Percentiles rank a stretch among this genome's conserved stretches.
These are phyloP conservation scores for Debaryomyces subglobosus DNA, from an alignment of 1,139 yeast genomes.

Conservation along the genomic window DNA sequence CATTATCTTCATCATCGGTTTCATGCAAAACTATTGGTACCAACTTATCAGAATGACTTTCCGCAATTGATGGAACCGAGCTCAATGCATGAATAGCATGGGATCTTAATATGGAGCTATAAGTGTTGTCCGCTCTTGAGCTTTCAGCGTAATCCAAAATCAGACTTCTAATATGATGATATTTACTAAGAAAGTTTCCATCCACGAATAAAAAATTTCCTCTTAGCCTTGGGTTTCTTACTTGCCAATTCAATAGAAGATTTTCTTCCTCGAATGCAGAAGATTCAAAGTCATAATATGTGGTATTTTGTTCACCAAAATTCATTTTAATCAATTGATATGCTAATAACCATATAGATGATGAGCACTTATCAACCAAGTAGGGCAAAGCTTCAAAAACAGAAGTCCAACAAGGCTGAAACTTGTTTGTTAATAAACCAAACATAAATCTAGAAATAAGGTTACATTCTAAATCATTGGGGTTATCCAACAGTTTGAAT, in stretches of 20 bases:
- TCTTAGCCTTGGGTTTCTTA: constrained; percentile 33
- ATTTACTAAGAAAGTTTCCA: constrained; percentile 24
- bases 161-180: constrained; percentile 27
- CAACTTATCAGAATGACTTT: constrained; percentile 55
- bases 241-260: constrained; percentile 30
- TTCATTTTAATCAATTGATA: constrained; percentile 41
- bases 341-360: constrained; percentile 60
- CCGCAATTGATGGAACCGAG: constrained; percentile 67
- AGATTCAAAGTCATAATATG: constrained; percentile 25
- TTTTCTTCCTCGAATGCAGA: constrained; percentile 25
- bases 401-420: constrained; percentile 86
- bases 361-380: constrained; percentile 47
- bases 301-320: constrained; percentile 23
- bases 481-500: constrained; percentile 43
- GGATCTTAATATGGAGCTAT: constrained; percentile 44
- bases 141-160: constrained; percentile 38
- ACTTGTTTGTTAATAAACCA: constrained; percentile 74
- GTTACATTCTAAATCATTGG: constrained; percentile 34
- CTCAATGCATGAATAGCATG: constrained; percentile 55
- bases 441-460: constrained; percentile 61
- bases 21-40: constrained; percentile 55
- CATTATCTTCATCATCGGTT: constrained; percentile 28
- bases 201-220: constrained; percentile 29
- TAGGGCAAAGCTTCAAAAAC: constrained; percentile 61
- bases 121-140: constrained; percentile 31